phyloP scores from a whole-genome alignment of 345 rosid genomes.

The Eutrema japonicum region DNA sequence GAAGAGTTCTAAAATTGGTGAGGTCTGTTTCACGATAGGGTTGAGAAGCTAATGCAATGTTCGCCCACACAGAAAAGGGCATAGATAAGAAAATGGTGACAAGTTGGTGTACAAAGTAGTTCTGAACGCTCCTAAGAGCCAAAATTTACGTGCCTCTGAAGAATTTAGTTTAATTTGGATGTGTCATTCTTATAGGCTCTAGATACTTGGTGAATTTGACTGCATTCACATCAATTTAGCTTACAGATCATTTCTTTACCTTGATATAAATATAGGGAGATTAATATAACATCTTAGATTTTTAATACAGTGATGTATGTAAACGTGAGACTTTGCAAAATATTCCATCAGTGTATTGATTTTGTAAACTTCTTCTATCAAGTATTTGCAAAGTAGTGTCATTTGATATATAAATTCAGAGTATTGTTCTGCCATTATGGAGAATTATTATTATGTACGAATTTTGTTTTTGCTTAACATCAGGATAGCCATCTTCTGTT shows the following conservation, averaged over 20 bases:
- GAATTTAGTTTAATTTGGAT: neutral
- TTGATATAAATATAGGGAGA: neutral
- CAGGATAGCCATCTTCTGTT: neutral
- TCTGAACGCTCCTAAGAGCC: neutral
- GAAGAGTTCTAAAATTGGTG: slow-evolving; percentile 5
- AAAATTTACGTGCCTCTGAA: neutral
- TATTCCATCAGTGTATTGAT: neutral
- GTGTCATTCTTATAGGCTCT: neutral
- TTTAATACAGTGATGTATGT: neutral
- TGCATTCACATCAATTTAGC: neutral
- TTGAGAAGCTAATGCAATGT: neutral
- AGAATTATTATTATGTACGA: neutral
- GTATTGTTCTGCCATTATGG: slow-evolving; percentile 1
- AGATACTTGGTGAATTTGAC: slow-evolving; percentile 11
- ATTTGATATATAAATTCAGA: neutral
- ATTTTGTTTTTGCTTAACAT: neutral
- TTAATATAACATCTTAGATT: neutral
- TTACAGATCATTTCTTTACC: neutral
- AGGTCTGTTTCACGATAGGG: slow-evolving; percentile 15
- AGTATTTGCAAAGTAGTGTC: slow-evolving; percentile 2
- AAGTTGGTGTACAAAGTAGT: neutral
- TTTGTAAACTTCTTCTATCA: neutral
- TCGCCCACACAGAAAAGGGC: neutral
- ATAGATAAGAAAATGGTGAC: neutral
- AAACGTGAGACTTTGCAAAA: neutral